Conservation (phyloP, 164 flowering plant genomes). For the Sextonia rubra region DNA sequence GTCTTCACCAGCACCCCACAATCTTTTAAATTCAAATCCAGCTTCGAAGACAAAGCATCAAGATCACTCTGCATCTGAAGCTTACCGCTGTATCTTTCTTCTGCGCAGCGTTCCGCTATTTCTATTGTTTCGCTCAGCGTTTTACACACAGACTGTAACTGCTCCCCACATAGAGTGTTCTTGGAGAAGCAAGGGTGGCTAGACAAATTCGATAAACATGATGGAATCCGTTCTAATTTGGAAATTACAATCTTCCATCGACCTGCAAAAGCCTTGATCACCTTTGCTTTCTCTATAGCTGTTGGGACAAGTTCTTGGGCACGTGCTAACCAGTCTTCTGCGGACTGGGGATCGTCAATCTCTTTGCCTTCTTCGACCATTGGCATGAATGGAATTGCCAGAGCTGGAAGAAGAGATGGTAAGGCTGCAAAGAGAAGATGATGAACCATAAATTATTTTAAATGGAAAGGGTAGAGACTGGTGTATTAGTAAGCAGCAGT, state of each 20-base stretch:
- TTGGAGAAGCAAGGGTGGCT: slow-evolving; percentile 91
- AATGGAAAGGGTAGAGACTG: slow-evolving; percentile 9
- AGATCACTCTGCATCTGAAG: slow-evolving; percentile 93
- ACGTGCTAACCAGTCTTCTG: slow-evolving; percentile 54
- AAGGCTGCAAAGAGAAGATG: not conserved
- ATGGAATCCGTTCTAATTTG: slow-evolving; percentile 70
- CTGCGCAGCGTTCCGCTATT: slow-evolving; percentile 53
- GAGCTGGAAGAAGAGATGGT: slow-evolving; percentile 4
- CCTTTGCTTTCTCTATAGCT: slow-evolving; percentile 52
- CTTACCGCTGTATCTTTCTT: slow-evolving; percentile 73
- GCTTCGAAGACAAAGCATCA: slow-evolving; percentile 57
- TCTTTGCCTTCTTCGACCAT: slow-evolving; percentile 57
- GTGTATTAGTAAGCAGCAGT: slow-evolving; percentile 25
- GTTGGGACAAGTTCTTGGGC: slow-evolving; percentile 63
- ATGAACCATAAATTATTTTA: slow-evolving; percentile 7
- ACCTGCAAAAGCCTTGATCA: slow-evolving; percentile 63
- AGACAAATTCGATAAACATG: slow-evolving; percentile 69
- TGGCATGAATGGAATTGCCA: slow-evolving; percentile 15
- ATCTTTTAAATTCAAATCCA: slow-evolving; percentile 76
- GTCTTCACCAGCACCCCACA: slow-evolving; percentile 78
- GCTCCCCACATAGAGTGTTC: slow-evolving; percentile 79
- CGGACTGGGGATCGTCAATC: slow-evolving; percentile 19
- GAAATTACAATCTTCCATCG: slow-evolving; percentile 79
- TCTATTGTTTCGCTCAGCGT: slow-evolving; percentile 52
- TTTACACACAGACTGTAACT: slow-evolving; percentile 64